Conservation (phyloP, 202 grass and related monocot genomes). For the Panicum hallii region DNA sequence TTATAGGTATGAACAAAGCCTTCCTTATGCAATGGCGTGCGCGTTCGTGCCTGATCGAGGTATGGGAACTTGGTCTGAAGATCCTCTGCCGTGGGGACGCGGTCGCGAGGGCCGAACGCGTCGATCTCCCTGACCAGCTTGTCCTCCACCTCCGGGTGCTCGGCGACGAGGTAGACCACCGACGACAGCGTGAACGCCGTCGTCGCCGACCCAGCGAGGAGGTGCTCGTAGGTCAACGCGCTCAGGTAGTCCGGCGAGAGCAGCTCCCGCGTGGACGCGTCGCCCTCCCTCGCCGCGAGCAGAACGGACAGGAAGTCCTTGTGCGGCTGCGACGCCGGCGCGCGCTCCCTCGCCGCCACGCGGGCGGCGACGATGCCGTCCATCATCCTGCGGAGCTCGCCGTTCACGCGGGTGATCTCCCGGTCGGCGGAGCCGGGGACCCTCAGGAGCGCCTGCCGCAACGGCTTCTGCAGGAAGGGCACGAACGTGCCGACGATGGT, state of each 20-base stretch:
- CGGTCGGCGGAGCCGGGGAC: background rate
- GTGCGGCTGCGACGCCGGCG: background rate
- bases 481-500: background rate
- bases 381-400: background rate
- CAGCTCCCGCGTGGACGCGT: background rate
- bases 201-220: background rate
- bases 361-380: background rate
- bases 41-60: background rate
- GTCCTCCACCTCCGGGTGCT: background rate
- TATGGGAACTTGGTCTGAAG: background rate
- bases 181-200: background rate
- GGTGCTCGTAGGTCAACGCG: background rate
- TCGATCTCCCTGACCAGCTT: background rate
- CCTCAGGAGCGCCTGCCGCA: background rate
- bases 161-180: background rate
- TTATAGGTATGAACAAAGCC: too few species aligned
- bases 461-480: background rate
- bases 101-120: background rate
- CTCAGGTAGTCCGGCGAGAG: slow-evolving; percentile 27
- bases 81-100: background rate
- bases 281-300: slow-evolving; percentile 11
- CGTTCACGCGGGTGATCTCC: background rate
- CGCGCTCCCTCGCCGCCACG: background rate
- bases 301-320: slow-evolving; percentile 42
- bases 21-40: too few species aligned